Evolutionary conservation across 1,284 basidiomycete species (phyloP).

Genomic region (Singerocomus rubriflavus): DNA sequence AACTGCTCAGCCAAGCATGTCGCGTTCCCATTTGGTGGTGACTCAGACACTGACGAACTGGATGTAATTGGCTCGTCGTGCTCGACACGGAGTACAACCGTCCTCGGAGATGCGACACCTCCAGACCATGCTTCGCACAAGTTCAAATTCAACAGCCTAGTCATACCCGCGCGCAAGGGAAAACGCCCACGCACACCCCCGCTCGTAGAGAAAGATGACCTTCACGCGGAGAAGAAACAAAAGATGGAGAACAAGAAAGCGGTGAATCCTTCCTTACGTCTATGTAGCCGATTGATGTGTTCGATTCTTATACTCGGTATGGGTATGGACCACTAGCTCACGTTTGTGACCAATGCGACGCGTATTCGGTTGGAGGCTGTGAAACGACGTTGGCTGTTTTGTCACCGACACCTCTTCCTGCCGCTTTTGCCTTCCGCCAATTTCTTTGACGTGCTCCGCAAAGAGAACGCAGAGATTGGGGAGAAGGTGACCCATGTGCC

Average conservation of each 20-base stretch:
- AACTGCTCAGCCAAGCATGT: neutral
- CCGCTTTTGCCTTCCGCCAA: slow-evolving; percentile 39
- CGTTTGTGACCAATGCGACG: slow-evolving; percentile 35
- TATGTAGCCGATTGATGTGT: neutral
- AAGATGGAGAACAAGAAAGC: slow-evolving; percentile 39
- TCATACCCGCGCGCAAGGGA: slow-evolving; percentile 12
- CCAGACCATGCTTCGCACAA: slow-evolving; percentile 4
- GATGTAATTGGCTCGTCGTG: slow-evolving; percentile 27
- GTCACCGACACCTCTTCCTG: slow-evolving; percentile 39
- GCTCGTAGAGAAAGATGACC: neutral
- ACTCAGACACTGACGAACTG: slow-evolving; percentile 27
- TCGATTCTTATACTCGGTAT: neutral
- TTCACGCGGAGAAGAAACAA: slow-evolving; percentile 28
- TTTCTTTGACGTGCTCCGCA: slow-evolving; percentile 33
- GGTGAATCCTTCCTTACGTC: slow-evolving; percentile 23
- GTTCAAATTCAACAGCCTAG: slow-evolving; percentile 1
- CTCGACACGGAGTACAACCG: slow-evolving; percentile 29
- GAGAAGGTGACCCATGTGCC: slow-evolving; percentile 34
- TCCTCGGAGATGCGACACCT: slow-evolving; percentile 31
- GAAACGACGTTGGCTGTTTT: slow-evolving; percentile 40
- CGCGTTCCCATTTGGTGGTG: slow-evolving; percentile 8
- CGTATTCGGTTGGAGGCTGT: slow-evolving; percentile 36
- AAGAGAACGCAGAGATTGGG: slow-evolving; percentile 20
- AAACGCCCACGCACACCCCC: slow-evolving; percentile 23
- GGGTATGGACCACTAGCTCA: slow-evolving; percentile 31